These are phyloP conservation scores for Solanum ossicruentum DNA, from an alignment of 257 asterid genomes.

Conservation along the genomic window DNA sequence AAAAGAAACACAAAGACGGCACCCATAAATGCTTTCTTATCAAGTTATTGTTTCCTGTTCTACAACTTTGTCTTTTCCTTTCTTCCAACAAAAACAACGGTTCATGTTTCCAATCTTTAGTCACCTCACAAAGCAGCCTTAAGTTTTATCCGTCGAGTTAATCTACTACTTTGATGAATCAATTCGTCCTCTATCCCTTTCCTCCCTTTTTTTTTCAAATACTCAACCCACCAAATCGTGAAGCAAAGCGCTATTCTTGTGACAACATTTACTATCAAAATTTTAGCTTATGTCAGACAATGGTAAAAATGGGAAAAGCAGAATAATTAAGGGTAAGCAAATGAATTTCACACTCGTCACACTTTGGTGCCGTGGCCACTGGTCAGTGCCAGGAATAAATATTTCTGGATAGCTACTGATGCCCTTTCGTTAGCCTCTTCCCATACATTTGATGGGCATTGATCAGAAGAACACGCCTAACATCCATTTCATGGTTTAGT, in stretches of 20 bases:
- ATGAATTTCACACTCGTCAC: neutral
- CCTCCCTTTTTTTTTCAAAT: neutral
- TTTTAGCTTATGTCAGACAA: neutral
- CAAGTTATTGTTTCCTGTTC: neutral
- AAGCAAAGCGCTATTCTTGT: neutral
- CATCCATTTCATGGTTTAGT: neutral
- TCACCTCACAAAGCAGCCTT: neutral
- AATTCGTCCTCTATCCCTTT: neutral
- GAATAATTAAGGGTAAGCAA: neutral
- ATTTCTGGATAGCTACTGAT: neutral
- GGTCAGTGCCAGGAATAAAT: neutral
- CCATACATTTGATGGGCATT: neutral
- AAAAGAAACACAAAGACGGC: neutral
- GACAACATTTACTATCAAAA: neutral
- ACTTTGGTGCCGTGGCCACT: neutral
- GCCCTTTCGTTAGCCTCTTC: neutral
- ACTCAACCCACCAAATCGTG: neutral
- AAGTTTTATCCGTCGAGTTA: neutral
- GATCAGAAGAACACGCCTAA: neutral
- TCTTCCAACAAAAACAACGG: neutral
- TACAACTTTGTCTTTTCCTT: neutral
- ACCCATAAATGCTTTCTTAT: neutral
- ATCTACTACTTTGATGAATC: neutral
- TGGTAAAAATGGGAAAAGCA: neutral
- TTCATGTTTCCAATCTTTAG: neutral